Evolutionary conservation across 768 basidiomycete species (phyloP), one percentile per base, ranked within the genome.

Genomic region (Lentinus brumalis): DNA sequence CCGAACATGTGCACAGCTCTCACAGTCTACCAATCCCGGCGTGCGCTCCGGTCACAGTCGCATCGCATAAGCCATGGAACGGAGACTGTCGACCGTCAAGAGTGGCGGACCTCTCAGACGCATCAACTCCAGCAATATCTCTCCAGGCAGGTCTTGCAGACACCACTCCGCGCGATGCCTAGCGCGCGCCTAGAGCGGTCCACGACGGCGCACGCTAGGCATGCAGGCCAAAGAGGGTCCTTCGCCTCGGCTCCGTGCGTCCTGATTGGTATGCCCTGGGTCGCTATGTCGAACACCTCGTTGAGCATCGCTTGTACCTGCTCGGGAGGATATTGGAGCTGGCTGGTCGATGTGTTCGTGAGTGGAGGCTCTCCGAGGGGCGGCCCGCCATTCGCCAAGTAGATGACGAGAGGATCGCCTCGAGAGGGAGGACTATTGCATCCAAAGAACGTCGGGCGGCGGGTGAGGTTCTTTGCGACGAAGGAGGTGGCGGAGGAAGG

Each of bases 381-480:
- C 1, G 78, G 71, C 5, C 79, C 81, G 31, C 83, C 82, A 65
- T 82, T 83, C 1, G 85, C 84, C n/a, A 86, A 70, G 70, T 88
- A 88, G 57, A 86, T 76, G 15, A 87, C 64, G 41, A 86, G 68
- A 2, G 85, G 84, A 4, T 76, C 77, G 44, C 64, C 67, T 49
- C 79, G 70, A 3, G 56, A 69, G 15, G 86, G 82, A 14, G 59
- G 38, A 51, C 53, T 59, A 66, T 88, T 75, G 69, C 92, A 93
- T 3, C 92, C 92, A 74, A 92, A 93, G 76, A 94, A 92, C 0
- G 88, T 89, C 2, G 90, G 84, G 30, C 87, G 83, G 47, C 74
- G 75, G 67, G 86, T 90, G 1, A 91, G 79, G 39, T 89, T 88
- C 5, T 81, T 81, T 1, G 74, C 70, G 39, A 87, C 68, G 71